Conservation (phyloP, 75 land plant species). For the Picea sitchensis region DNA sequence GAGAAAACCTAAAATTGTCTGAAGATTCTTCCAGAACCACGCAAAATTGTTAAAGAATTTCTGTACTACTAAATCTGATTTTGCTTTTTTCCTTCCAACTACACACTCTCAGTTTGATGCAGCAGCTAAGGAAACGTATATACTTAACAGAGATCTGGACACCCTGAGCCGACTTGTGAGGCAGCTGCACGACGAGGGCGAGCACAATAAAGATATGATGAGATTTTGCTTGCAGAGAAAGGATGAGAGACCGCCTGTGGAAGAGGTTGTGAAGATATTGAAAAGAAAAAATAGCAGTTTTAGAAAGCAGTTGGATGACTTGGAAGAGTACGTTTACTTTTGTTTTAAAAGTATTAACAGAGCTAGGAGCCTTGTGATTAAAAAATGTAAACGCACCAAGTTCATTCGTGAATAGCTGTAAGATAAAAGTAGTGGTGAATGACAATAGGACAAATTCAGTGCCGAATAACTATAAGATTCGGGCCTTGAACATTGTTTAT, state of each 20-base stretch:
- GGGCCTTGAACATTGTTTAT: too few relatives aligned
- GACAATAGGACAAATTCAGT: not conserved
- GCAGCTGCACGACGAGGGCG: conserved; percentile 41
- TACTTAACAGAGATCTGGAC: conserved; percentile 49
- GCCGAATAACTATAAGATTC: not conserved
- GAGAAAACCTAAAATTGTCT: not conserved
- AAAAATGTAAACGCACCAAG: not conserved
- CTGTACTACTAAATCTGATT: not conserved
- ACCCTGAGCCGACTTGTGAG: conserved; percentile 53
- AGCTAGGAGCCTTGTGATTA: conserved; percentile 35
- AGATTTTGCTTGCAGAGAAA: conserved; percentile 24
- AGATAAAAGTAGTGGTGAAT: too few relatives aligned
- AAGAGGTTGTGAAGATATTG: conserved; percentile 40
- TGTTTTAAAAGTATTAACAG: conserved; percentile 56
- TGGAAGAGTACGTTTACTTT: conserved; percentile 54
- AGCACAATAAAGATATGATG: conserved; percentile 24
- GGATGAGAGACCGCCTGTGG: conserved; percentile 20
- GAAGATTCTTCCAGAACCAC: not conserved
- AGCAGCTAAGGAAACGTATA: conserved; percentile 53
- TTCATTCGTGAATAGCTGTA: not conserved
- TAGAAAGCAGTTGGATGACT: conserved; percentile 52
- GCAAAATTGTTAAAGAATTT: not conserved
- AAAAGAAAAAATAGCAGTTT: conserved; percentile 19
- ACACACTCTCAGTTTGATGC: conserved; percentile 35
- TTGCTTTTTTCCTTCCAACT: not conserved